These are phyloP conservation scores for Chenopodium suecicum DNA, from an alignment of 148 eudicot genomes.

Conservation along the genomic window DNA sequence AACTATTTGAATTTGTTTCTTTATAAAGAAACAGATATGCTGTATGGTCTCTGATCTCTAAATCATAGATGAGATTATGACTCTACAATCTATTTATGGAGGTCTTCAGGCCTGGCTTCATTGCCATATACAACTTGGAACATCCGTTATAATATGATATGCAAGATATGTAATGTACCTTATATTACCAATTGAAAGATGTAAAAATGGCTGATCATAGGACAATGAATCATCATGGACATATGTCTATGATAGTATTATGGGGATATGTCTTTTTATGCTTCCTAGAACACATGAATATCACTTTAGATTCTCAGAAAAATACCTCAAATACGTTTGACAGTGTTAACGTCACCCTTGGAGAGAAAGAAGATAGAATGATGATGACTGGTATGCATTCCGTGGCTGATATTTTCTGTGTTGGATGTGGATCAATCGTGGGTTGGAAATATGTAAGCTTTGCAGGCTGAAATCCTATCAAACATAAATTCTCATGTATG, in stretches of 20 bases:
- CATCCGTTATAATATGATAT: neutral
- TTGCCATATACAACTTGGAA: neutral
- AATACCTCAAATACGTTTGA: slow-evolving; percentile 15
- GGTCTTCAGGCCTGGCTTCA: neutral
- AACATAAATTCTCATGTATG: slow-evolving; percentile 13
- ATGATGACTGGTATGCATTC: slow-evolving; percentile 95
- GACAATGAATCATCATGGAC: neutral
- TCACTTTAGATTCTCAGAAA: neutral
- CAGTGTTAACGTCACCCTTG: slow-evolving; percentile 75
- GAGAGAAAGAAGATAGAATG: slow-evolving; percentile 71
- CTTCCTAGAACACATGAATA: neutral
- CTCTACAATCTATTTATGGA: neutral
- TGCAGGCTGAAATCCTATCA: slow-evolving; percentile 18
- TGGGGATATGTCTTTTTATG: neutral
- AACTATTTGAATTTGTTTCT: slow-evolving; percentile 19
- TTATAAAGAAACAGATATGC: neutral
- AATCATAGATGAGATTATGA: neutral
- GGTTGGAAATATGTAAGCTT: slow-evolving; percentile 94
- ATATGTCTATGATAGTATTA: neutral
- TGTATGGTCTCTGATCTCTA: neutral
- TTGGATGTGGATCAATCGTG: slow-evolving; percentile 78
- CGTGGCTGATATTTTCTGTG: slow-evolving; percentile 87
- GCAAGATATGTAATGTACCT: neutral
- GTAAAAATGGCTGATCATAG: neutral
- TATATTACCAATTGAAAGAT: neutral